Conservation (phyloP, 306 rosid species). For the Vigna trinervia region DNA sequence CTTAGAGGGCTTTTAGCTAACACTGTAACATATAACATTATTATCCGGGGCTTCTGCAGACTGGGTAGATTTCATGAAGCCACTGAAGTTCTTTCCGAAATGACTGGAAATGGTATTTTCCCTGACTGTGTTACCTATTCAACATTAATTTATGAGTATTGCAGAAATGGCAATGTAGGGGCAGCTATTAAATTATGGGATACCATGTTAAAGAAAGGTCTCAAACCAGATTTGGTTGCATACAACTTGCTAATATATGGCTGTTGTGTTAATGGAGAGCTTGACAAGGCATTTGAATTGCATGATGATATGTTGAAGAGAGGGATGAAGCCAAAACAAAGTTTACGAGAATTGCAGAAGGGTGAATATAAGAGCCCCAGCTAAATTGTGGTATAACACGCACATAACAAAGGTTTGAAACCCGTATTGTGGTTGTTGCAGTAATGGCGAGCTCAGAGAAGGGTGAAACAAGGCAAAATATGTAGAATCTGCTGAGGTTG, state of each 20-base stretch:
- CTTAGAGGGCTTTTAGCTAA: conserved; percentile 68
- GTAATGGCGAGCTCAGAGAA: conserved; percentile 55
- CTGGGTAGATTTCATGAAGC: conserved; percentile 81
- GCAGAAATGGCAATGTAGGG: conserved; percentile 69
- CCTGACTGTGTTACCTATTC: conserved; percentile 91
- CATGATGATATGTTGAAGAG: conserved; percentile 82
- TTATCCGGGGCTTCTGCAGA: conserved; percentile 85
- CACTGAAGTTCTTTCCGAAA: conserved; percentile 63
- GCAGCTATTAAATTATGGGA: conserved; percentile 81
- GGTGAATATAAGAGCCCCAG: conserved; percentile 59
- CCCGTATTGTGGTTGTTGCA: conserved; percentile 66
- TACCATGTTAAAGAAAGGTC: conserved; percentile 75
- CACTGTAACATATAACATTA: conserved; percentile 79
- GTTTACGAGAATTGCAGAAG: conserved; percentile 61
- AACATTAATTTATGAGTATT: conserved; percentile 76
- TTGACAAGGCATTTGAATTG: conserved; percentile 72
- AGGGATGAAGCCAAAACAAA: conserved; percentile 65
- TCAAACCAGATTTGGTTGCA: conserved; percentile 79
- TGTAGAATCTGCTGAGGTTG: conserved; percentile 35
- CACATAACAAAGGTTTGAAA: conserved; percentile 58
- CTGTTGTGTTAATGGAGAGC: conserved; percentile 81
- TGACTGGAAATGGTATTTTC: conserved; percentile 67
- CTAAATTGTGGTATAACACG: conserved; percentile 61
- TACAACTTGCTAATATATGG: conserved; percentile 81
- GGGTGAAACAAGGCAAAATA: conserved; percentile 51